Evolutionary conservation across 2,329 filamentous ascomycete genomes (phyloP).

Genomic region (Aspergillus sp.): DNA sequence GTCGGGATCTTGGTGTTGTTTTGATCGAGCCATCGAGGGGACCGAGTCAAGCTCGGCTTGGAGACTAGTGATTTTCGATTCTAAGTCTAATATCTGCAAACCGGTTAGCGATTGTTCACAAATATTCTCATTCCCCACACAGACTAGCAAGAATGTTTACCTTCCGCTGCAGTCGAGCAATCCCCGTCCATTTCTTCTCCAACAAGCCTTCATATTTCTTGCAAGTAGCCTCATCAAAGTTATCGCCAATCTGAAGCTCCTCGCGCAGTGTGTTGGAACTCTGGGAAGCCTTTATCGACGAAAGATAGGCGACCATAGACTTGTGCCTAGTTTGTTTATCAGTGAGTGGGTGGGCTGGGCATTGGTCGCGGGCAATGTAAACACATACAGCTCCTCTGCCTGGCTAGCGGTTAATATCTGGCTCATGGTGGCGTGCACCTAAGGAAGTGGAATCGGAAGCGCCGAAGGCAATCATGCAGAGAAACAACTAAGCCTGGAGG

Average conservation of each 20-base stretch:
- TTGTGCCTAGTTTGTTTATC: slow-evolving; percentile 66
- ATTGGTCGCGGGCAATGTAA: slow-evolving; percentile 1
- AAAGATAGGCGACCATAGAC: slow-evolving; percentile 86
- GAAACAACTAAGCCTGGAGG: no score
- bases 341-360: background rate
- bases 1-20: slow-evolving; percentile 11
- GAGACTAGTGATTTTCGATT: slow-evolving; percentile 67
- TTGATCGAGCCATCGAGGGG: slow-evolving; percentile 8
- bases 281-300: slow-evolving; percentile 68
- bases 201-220: slow-evolving; percentile 94
- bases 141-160: slow-evolving; percentile 41
- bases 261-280: slow-evolving; percentile 70
- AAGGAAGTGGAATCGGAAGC: no score
- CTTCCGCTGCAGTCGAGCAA: slow-evolving; percentile 94
- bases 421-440: slow-evolving; percentile 57
- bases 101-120: slow-evolving; percentile 1
- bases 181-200: slow-evolving; percentile 98
- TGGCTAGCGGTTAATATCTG: slow-evolving; percentile 74
- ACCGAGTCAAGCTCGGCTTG: slow-evolving; percentile 15
- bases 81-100: slow-evolving; percentile 86
- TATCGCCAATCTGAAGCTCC: slow-evolving; percentile 62
- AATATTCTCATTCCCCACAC: background rate
- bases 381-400: slow-evolving; percentile 80
- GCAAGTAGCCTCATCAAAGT: slow-evolving; percentile 74
- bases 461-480: no score